These are phyloP conservation scores for Lasiosphaeria hispida DNA, from an alignment of 495 filamentous ascomycete genomes.

Conservation along the genomic window DNA sequence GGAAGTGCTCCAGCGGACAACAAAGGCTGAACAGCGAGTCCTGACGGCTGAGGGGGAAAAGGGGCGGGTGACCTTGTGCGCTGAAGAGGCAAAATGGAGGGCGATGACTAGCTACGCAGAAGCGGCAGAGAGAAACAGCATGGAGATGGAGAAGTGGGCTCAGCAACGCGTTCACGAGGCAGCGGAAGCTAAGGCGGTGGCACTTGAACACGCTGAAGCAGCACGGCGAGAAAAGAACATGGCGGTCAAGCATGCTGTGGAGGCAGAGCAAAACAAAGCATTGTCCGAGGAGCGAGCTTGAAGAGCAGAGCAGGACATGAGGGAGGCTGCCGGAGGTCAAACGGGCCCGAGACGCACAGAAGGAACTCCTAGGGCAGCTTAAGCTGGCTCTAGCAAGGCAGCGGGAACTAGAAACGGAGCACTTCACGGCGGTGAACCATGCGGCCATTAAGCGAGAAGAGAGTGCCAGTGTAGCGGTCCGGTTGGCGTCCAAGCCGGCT, in stretches of 20 bases:
- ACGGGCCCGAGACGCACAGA: neutral
- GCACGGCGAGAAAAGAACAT: slow-evolving; percentile 1
- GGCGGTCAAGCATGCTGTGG: neutral
- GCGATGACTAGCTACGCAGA: no score
- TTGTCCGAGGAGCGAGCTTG: neutral
- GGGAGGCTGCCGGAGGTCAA: neutral
- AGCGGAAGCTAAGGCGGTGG: no score
- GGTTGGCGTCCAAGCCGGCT: neutral
- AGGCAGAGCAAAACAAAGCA: slow-evolving; percentile 4
- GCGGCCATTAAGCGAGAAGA: slow-evolving; percentile 2
- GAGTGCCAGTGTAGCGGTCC: neutral
- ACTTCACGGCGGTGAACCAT: neutral
- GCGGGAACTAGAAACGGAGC: slow-evolving; percentile 1
- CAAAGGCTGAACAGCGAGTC: slow-evolving; percentile 3
- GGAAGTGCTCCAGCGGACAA: neutral
- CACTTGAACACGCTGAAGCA: no score
- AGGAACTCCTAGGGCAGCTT: slow-evolving; percentile 1
- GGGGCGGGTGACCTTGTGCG: slow-evolving; percentile 3
- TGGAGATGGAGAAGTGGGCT: no score
- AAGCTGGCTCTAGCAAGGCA: slow-evolving; percentile 2
- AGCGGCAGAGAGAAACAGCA: no score
- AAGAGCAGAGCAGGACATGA: neutral
- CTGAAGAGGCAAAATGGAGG: slow-evolving; percentile 7
- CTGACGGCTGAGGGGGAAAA: slow-evolving; percentile 2
- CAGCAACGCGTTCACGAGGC: no score